Conservation (phyloP, 371 early-diverging fungal genomes). For the Lichtheimia ramosa region DNA sequence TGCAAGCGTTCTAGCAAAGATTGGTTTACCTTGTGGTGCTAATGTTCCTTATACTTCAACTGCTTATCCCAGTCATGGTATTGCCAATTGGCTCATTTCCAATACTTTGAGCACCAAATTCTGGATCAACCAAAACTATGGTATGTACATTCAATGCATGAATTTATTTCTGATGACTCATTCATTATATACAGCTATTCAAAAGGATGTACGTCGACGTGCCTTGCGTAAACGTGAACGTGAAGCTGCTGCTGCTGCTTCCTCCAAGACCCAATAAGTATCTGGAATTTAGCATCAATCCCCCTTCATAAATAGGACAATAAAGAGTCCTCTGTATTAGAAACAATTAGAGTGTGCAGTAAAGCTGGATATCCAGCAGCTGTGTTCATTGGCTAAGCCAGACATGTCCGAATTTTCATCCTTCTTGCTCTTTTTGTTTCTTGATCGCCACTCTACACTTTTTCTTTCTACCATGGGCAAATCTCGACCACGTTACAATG, state of each 20-base stretch:
- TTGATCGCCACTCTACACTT: not conserved
- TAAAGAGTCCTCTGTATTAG: no score
- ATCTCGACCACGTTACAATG: constrained; percentile 60
- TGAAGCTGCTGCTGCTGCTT: constrained; percentile 46
- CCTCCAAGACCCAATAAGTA: constrained; percentile 6
- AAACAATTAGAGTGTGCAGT: no score
- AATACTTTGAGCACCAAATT: constrained; percentile 58
- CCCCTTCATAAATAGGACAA: no score
- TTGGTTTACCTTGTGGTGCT: constrained; percentile 79
- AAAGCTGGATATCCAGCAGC: no score
- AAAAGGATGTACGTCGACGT: constrained; percentile 72
- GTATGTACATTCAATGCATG: constrained; percentile 19
- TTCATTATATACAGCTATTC: constrained; percentile 37
- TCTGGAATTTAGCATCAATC: not conserved
- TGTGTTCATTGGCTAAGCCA: no score
- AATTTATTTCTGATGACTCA: not conserved
- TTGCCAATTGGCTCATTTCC: constrained; percentile 75
- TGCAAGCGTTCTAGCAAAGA: constrained; percentile 64
- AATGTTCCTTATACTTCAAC: constrained; percentile 70
- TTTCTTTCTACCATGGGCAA: constrained; percentile 44
- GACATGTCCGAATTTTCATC: not conserved
- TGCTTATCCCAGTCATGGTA: constrained; percentile 82
- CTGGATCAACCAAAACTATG: constrained; percentile 68
- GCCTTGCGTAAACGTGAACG: constrained; percentile 71
- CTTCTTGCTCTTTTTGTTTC: not conserved